A percentile compares a stretch with the other conserved stretches of the same genome.
phyloP scores from a whole-genome alignment of 2,329 filamentous ascomycete species.

The Penicillium carneum region DNA sequence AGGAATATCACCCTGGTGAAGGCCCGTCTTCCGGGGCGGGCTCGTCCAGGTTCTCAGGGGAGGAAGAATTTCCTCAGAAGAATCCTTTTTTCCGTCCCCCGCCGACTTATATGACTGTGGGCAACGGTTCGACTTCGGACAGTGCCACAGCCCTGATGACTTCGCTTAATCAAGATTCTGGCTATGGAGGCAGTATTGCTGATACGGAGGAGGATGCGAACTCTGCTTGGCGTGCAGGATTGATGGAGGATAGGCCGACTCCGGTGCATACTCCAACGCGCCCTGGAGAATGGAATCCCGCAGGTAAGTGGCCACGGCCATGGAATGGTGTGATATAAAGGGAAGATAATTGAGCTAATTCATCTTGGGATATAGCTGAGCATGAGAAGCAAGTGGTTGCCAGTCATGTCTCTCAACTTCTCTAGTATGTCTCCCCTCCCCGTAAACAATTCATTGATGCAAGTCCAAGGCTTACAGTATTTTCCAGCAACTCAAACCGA shows the following conservation, averaged over 20 bases:
- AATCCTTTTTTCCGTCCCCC: slow-evolving; percentile 44
- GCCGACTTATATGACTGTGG: slow-evolving; percentile 86
- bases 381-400: slow-evolving; percentile 73
- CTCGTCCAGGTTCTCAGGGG: slow-evolving; percentile 44
- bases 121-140: slow-evolving; percentile 79
- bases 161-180: slow-evolving; percentile 85
- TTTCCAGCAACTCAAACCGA: slow-evolving; percentile 77
- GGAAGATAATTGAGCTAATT: slow-evolving; percentile 25
- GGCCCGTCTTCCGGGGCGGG: slow-evolving; percentile 46
- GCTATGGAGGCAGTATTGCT: slow-evolving; percentile 82
- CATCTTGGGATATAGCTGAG: slow-evolving; percentile 55
- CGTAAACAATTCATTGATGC: background rate
- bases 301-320: slow-evolving; percentile 41
- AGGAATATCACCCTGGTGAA: slow-evolving; percentile 50
- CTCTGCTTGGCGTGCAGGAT: slow-evolving; percentile 62
- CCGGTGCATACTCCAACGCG: slow-evolving; percentile 62
- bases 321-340: background rate
- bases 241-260: slow-evolving; percentile 65
- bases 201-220: slow-evolving; percentile 57
- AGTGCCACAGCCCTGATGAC: slow-evolving; percentile 81
- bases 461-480: slow-evolving; percentile 28
- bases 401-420: slow-evolving; percentile 87
- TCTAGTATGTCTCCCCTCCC: slow-evolving; percentile 64
- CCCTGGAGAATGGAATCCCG: slow-evolving; percentile 57
- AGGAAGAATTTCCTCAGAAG: slow-evolving; percentile 36